phyloP scores from a whole-genome alignment of 2,329 filamentous ascomycete genomes.

The Penicillium crustosum region DNA sequence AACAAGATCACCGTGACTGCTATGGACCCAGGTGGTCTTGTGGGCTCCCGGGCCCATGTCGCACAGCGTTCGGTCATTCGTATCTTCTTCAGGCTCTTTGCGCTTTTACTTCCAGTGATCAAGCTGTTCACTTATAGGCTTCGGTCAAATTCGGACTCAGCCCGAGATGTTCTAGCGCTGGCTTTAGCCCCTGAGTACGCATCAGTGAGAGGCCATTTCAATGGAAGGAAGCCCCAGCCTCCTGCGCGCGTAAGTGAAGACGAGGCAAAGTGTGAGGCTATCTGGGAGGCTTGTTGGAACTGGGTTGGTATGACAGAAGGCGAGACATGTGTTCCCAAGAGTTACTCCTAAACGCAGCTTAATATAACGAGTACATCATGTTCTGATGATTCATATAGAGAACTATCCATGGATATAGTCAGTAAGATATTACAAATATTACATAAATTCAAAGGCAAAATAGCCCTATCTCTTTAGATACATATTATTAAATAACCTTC shows the following conservation, averaged over 20 bases:
- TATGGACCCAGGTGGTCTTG: slow-evolving; percentile 12
- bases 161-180: not conserved
- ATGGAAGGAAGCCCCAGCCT: not conserved
- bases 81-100: not conserved
- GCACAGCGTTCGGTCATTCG: not conserved
- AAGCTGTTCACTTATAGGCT: slow-evolving; percentile 1
- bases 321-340: slow-evolving; percentile 1
- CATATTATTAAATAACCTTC: not conserved
- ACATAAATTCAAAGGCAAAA: not conserved
- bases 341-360: not conserved
- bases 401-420: not conserved
- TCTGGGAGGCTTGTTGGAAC: slow-evolving; percentile 7
- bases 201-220: slow-evolving; percentile 1
- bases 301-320: not conserved
- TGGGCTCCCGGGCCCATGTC: slow-evolving; percentile 9
- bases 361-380: not conserved
- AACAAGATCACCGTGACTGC: slow-evolving; percentile 9
- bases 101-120: not conserved
- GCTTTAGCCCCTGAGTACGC: slow-evolving; percentile 1
- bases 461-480: not conserved
- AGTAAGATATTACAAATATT: not conserved
- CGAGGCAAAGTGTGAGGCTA: not conserved
- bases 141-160: slow-evolving; percentile 4
- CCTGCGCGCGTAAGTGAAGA: not conserved
- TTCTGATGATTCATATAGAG: not conserved